These are phyloP conservation scores for Boletus smithii DNA, from an alignment of 1,284 basidiomycete genomes.

Conservation along the genomic window DNA sequence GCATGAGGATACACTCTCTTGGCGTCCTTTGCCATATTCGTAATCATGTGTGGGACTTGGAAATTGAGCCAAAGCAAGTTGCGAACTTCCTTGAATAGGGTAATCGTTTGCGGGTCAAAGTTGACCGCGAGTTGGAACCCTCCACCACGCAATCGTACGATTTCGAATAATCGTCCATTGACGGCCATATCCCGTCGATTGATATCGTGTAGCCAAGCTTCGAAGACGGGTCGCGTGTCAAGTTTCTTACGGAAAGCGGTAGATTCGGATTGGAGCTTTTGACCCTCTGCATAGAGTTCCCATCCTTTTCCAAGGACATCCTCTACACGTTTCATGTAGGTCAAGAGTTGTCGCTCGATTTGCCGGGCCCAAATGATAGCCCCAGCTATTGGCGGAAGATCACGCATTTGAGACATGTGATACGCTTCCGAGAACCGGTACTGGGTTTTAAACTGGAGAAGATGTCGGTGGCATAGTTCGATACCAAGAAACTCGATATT, in stretches of 20 bases:
- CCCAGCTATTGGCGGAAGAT: conserved; percentile 94
- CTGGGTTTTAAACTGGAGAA: conserved; percentile 79
- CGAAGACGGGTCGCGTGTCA: conserved; percentile 90
- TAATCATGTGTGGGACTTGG: conserved; percentile 90
- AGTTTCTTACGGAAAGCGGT: conserved; percentile 93
- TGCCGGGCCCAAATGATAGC: conserved; percentile 98
- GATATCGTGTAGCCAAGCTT: conserved; percentile 96
- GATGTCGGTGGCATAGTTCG: conserved; percentile 9
- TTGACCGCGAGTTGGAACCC: conserved; percentile 91
- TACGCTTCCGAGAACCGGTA: conserved; percentile 94
- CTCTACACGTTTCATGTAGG: conserved; percentile 99
- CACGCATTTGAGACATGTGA: conserved; percentile 97
- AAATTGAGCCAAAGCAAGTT: conserved; percentile 95
- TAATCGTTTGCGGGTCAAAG: conserved; percentile 97
- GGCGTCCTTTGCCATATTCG: conserved; percentile 96
- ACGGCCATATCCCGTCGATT: conserved; percentile 89
- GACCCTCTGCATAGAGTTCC: conserved; percentile 99
- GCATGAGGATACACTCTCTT: conserved; percentile 98
- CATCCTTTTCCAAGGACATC: conserved; percentile 98
- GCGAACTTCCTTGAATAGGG: conserved; percentile 96
- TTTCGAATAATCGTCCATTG: conserved; percentile 94
- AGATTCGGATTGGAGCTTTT: conserved; percentile 91
- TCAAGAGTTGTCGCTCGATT: conserved; percentile 93
- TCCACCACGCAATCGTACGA: conserved; percentile 77
- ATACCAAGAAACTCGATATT: conserved; percentile 6